Conservation (phyloP, 106 monocot genomes). For the Dactylorhiza incarnata region DNA sequence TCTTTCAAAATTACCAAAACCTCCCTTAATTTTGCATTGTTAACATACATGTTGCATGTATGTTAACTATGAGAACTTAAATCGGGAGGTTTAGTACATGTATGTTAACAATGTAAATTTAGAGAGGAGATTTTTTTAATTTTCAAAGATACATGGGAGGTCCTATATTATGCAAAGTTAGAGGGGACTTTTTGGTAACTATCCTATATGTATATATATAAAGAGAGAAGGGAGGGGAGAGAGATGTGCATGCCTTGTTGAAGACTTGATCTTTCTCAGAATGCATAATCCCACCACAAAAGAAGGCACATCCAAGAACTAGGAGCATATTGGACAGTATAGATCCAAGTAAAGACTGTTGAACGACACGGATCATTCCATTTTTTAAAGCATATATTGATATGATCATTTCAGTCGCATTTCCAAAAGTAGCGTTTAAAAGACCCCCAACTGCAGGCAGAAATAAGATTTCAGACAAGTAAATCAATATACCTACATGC, state of each 20-base stretch:
- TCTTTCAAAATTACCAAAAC: too few relatives aligned
- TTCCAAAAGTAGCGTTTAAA: conserved; percentile 97
- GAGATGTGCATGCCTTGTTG: conserved; percentile 52
- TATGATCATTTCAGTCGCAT: conserved; percentile 99
- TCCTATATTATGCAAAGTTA: too few relatives aligned
- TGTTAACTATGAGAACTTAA: too few relatives aligned
- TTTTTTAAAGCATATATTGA: conserved; percentile 84
- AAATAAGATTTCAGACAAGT: neutral
- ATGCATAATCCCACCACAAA: conserved; percentile 78
- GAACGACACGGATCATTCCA: conserved; percentile 96
- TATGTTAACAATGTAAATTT: too few relatives aligned
- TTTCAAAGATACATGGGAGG: too few relatives aligned
- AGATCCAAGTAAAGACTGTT: conserved; percentile 92
- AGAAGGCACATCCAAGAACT: conserved; percentile 96
- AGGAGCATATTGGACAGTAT: conserved; percentile 97
- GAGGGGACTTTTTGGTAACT: too few relatives aligned
- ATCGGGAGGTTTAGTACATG: too few relatives aligned
- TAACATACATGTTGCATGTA: too few relatives aligned
- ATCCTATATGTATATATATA: neutral
- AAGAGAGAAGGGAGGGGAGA: neutral
- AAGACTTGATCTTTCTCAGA: conserved; percentile 77
- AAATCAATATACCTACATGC: neutral
- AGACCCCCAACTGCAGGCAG: conserved; percentile 71
- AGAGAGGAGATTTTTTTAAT: too few relatives aligned
- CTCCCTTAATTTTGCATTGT: too few relatives aligned